Evolutionary conservation across 2,329 filamentous ascomycete species (phyloP).

Genomic region (Aspergillus japonicus): DNA sequence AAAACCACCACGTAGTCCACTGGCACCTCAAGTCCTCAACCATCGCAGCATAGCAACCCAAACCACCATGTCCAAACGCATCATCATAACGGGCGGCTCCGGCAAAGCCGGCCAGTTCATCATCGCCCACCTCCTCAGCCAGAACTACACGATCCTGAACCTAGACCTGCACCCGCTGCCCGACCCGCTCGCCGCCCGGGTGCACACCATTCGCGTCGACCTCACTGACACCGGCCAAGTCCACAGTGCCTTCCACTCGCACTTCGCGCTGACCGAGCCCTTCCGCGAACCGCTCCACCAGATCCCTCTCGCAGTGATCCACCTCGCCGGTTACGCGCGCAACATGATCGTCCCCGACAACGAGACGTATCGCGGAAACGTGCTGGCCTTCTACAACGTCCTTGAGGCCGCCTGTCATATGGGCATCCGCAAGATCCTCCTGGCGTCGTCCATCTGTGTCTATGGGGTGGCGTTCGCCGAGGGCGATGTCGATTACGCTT

Average conservation of each 20-base stretch:
- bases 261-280: conserved; percentile 52
- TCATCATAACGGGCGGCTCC: conserved; percentile 57
- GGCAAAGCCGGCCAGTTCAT: conserved; percentile 57
- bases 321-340: conserved; percentile 60
- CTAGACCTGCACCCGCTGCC: conserved; percentile 52
- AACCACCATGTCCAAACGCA: conserved; percentile 36
- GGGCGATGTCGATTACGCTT: conserved; percentile 56
- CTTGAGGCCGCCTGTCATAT: conserved; percentile 63
- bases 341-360: conserved; percentile 63
- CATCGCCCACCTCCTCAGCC: conserved; percentile 53
- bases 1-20: conserved; percentile 17
- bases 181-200: conserved; percentile 35
- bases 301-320: conserved; percentile 60
- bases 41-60: too few species aligned
- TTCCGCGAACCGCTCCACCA: conserved; percentile 39
- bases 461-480: conserved; percentile 64
- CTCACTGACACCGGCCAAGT: conserved; percentile 57
- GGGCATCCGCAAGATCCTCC: conserved; percentile 61
- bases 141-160: conserved; percentile 55
- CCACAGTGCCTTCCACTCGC: conserved; percentile 56
- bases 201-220: conserved; percentile 57
- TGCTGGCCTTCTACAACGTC: conserved; percentile 59
- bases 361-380: conserved; percentile 58
- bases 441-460: conserved; percentile 59
- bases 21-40: conserved; percentile 42